A percentile compares a stretch with the other conserved stretches of the same genome.
Evolutionary conservation across 345 rosid genomes (phyloP).

Genomic region (Diplotaxis tenuifolia): DNA sequence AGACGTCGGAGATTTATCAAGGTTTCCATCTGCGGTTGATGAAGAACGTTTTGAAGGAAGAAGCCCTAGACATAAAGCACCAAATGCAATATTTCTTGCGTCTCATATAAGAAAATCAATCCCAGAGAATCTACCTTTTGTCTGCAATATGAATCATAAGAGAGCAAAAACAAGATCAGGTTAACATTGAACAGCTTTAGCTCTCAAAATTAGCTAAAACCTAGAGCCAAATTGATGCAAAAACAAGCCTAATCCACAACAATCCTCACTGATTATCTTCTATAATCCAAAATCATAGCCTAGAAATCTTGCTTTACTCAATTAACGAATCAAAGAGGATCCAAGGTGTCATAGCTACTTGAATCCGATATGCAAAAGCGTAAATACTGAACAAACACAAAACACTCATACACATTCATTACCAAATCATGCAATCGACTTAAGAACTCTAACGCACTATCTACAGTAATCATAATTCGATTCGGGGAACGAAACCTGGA

Average conservation of each 20-base stretch:
- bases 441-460: constrained; percentile 1
- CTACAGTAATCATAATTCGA: constrained; percentile 28
- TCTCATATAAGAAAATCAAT: constrained; percentile 22
- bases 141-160: constrained; percentile 31
- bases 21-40: constrained; percentile 37
- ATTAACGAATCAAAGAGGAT: background rate
- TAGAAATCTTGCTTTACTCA: background rate
- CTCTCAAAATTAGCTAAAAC: background rate
- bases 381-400: background rate
- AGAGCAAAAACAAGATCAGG: background rate
- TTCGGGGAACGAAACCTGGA: too few relatives aligned
- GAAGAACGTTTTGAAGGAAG: constrained; percentile 50
- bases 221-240: background rate
- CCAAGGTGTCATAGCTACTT: background rate
- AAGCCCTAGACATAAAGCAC: constrained; percentile 40
- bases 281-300: background rate
- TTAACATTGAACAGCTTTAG: background rate
- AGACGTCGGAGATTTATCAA: constrained; percentile 44
- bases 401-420: background rate
- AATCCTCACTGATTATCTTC: background rate
- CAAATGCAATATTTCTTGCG: constrained; percentile 11
- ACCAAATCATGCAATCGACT: constrained; percentile 9
- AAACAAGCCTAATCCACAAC: background rate
- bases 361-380: background rate
- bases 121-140: constrained; percentile 7